Evolutionary conservation across 1,284 basidiomycete species (phyloP), one percentile per base, ranked within the genome.

Genomic region (Boletellus sp.): DNA sequence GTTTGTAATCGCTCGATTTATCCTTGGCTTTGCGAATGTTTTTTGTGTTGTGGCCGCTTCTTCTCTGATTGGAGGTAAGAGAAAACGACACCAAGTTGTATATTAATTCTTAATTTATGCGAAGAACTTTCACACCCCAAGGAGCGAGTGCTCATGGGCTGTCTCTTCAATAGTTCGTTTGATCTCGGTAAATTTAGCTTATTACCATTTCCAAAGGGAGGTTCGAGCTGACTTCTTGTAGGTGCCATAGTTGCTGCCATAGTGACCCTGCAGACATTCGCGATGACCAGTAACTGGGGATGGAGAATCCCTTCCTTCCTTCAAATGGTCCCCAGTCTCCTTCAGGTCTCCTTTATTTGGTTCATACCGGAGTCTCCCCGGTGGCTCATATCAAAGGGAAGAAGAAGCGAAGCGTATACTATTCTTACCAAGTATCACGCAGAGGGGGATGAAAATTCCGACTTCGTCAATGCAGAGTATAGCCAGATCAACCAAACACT

Each of bases 181-280:
- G 19, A 26, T 13, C 4, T 57, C 0, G 56, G 56, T 60, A 35
- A 41, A 20, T 36, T 7, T 1, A 21, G 5, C 1, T 17, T 29
- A 11, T 20, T 2, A 9, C n/a, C 4, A 4, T 19, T 20, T 20
- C 10, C 2, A 1, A 11, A n/a, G n/a, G 29, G 14, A 13, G 33
- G 34, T 6, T 23, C 1, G 9, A n/a, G 32, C 21, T 47, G 8
- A 42, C 19, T 11, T 1, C 0, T 19, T 17, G 14, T 29, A 52
- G 49, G 49, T 16, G 16, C 44, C 14, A 10, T 47, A 17, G n/a
- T 16, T 11, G 53, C 53, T 9, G 53, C 53, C 21, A 41, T 70
- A 14, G 64, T 71, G 14, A 76, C 73, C 1, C 67, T 76, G 23
- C 70, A 74, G 11, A 78, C 77, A 1, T 78, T 77, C 61, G 50